Conservation (phyloP, 805 yeast genomes). For the Ogataea polymorpha region DNA sequence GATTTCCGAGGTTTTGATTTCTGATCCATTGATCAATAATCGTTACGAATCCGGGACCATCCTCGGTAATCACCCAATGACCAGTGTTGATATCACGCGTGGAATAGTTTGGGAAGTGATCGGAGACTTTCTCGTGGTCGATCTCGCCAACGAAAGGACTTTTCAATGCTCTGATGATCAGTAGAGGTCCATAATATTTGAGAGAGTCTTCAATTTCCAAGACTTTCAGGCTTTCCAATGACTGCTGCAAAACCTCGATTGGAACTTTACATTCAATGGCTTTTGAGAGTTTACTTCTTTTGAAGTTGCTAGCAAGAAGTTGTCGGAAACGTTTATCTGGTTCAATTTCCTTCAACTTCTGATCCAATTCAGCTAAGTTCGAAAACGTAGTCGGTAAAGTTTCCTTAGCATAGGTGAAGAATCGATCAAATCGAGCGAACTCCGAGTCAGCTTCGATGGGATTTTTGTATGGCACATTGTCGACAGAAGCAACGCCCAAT, state of each 20-base stretch:
- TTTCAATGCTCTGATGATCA: slow-evolving; percentile 73
- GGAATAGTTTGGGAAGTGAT: slow-evolving; percentile 62
- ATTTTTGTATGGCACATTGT: slow-evolving; percentile 73
- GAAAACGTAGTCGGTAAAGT: slow-evolving; percentile 4
- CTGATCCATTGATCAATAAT: slow-evolving; percentile 49
- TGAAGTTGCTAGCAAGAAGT: slow-evolving; percentile 69
- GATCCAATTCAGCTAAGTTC: slow-evolving; percentile 49
- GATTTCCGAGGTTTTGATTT: slow-evolving; percentile 10
- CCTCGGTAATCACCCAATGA: slow-evolving; percentile 90
- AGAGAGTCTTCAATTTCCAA: slow-evolving; percentile 35
- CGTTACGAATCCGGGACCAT: slow-evolving; percentile 67
- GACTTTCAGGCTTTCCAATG: slow-evolving; percentile 60
- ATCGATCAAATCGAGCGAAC: slow-evolving; percentile 30
- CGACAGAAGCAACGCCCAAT: slow-evolving; percentile 62
- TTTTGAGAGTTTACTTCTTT: slow-evolving; percentile 31
- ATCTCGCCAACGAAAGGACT: slow-evolving; percentile 40
- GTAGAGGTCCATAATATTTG: slow-evolving; percentile 52
- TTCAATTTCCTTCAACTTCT: slow-evolving; percentile 59
- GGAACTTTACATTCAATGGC: slow-evolving; percentile 50
- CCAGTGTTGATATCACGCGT: slow-evolving; percentile 72
- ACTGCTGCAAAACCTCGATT: slow-evolving; percentile 56
- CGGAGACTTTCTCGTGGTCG: slow-evolving; percentile 12
- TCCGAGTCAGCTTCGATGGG: slow-evolving; percentile 36
- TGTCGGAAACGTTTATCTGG: slow-evolving; percentile 56
- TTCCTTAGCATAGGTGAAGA: slow-evolving; percentile 17